phyloP scores from a whole-genome alignment of 1,284 basidiomycete species.

The Porogramme epimiltina region DNA sequence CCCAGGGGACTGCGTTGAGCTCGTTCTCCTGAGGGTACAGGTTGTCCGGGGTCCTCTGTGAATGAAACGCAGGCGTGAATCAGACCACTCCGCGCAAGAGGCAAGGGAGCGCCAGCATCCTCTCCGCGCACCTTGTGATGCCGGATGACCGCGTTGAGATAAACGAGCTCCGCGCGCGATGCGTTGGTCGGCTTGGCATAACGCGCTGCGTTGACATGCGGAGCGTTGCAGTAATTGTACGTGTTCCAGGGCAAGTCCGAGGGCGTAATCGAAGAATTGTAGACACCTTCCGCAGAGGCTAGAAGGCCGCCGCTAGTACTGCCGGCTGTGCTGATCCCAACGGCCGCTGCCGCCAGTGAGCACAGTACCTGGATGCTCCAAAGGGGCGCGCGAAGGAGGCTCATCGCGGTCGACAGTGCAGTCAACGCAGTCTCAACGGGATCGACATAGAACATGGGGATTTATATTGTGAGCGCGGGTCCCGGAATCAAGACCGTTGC shows the following conservation, averaged over 20 bases:
- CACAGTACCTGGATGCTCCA: slow-evolving; percentile 4
- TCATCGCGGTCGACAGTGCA: slow-evolving; percentile 2
- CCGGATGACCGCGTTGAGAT: slow-evolving; percentile 43
- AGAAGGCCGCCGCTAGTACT: neutral
- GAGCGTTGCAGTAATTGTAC: slow-evolving; percentile 58
- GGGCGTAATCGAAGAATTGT: slow-evolving; percentile 41
- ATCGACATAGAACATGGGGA: neutral
- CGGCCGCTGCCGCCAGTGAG: neutral
- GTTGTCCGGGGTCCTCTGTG: slow-evolving; percentile 47
- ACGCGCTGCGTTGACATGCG: slow-evolving; percentile 40
- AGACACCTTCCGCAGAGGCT: slow-evolving; percentile 24
- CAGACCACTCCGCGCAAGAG: too few relatives aligned
- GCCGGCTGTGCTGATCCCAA: neutral
- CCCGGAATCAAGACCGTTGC: too few relatives aligned
- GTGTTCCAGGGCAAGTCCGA: slow-evolving; percentile 46
- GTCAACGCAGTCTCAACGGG: neutral
- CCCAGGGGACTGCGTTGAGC: slow-evolving; percentile 45
- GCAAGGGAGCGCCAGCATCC: neutral
- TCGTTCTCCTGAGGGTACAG: slow-evolving; percentile 48
- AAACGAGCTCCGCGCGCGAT: slow-evolving; percentile 30
- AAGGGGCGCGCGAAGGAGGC: neutral
- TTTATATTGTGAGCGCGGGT: too few relatives aligned
- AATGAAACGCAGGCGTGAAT: too few relatives aligned
- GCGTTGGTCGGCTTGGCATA: slow-evolving; percentile 24
- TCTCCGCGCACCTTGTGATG: slow-evolving; percentile 43